Percentiles rank a stretch among this genome's conserved stretches.
These are phyloP conservation scores for Panicum hallii DNA, from an alignment of 202 grass and related monocot genomes.

Conservation along the genomic window DNA sequence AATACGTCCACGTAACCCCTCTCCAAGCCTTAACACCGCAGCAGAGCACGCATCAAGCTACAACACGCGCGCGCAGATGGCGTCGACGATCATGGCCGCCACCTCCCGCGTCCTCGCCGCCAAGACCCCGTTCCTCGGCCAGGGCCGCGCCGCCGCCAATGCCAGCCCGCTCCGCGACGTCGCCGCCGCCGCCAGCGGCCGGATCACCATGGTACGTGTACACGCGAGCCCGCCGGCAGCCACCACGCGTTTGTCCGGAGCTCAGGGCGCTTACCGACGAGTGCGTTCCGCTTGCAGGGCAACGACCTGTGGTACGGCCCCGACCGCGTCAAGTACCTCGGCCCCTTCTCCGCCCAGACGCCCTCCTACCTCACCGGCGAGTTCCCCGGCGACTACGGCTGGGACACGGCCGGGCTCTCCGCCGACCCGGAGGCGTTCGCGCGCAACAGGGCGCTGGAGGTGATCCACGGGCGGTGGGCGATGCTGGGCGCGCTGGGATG, in stretches of 20 bases:
- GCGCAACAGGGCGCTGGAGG: slow-evolving; percentile 92
- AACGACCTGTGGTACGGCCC: slow-evolving; percentile 94
- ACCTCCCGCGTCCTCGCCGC: slow-evolving; percentile 54
- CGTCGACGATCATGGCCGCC: slow-evolving; percentile 69
- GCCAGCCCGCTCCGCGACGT: slow-evolving; percentile 53
- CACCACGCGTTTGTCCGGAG: no score
- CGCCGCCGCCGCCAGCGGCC: slow-evolving; percentile 62
- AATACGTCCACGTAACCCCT: slow-evolving; percentile 51
- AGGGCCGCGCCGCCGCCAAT: slow-evolving; percentile 57
- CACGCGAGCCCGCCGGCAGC: no score
- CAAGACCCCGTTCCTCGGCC: slow-evolving; percentile 73
- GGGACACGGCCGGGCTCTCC: slow-evolving; percentile 95
- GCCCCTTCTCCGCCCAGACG: slow-evolving; percentile 95
- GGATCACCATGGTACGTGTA: slow-evolving; percentile 77
- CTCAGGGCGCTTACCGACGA: not conserved
- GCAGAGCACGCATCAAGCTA: slow-evolving; percentile 10
- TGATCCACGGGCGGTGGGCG: slow-evolving; percentile 97
- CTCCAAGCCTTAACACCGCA: slow-evolving; percentile 1
- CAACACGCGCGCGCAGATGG: slow-evolving; percentile 33
- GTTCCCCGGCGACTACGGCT: slow-evolving; percentile 96
- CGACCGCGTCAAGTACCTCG: slow-evolving; percentile 94
- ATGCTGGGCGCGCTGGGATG: slow-evolving; percentile 94
- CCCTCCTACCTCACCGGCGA: slow-evolving; percentile 92
- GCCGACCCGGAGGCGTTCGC: slow-evolving; percentile 98
- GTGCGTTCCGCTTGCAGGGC: slow-evolving; percentile 33